phyloP scores from a whole-genome alignment of 495 filamentous ascomycete genomes.

The Hypoxylon crocopeplum region DNA sequence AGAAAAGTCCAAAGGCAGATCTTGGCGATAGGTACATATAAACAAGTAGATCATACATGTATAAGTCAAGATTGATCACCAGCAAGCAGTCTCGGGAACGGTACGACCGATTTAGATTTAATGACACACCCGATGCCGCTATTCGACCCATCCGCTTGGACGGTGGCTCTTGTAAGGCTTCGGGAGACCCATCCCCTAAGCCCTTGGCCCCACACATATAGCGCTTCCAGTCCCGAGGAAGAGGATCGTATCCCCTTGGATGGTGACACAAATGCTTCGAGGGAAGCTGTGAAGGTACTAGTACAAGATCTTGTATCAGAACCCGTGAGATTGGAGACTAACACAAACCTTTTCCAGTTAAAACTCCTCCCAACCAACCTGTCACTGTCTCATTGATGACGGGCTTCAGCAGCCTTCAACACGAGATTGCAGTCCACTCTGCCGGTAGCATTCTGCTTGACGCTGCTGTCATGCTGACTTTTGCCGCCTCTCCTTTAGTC shows the following conservation, averaged over 20 bases:
- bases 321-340: conserved; percentile 12
- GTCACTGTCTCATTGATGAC: conserved; percentile 14
- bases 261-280: conserved; percentile 28
- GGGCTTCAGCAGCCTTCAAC: too few relatives aligned
- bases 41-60: too few relatives aligned
- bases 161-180: conserved; percentile 31
- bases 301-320: conserved; percentile 35
- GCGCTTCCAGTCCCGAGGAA: conserved; percentile 30
- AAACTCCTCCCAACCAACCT: conserved; percentile 9
- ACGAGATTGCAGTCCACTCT: too few relatives aligned
- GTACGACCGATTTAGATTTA: conserved; percentile 26
- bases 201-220: conserved; percentile 29
- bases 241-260: conserved; percentile 31
- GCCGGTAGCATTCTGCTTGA: too few relatives aligned
- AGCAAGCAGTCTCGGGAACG: conserved; percentile 30
- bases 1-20: too few relatives aligned
- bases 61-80: background rate
- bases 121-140: conserved; percentile 25
- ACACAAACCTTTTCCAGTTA: background rate
- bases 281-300: conserved; percentile 21
- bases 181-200: conserved; percentile 30
- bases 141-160: conserved; percentile 30
- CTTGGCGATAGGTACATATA: too few relatives aligned
- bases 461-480: too few relatives aligned
- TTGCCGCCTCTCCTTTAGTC: too few relatives aligned